Evolutionary conservation across 2,329 filamentous ascomycete species (phyloP).

Genomic region (Aspergillus tamarii): DNA sequence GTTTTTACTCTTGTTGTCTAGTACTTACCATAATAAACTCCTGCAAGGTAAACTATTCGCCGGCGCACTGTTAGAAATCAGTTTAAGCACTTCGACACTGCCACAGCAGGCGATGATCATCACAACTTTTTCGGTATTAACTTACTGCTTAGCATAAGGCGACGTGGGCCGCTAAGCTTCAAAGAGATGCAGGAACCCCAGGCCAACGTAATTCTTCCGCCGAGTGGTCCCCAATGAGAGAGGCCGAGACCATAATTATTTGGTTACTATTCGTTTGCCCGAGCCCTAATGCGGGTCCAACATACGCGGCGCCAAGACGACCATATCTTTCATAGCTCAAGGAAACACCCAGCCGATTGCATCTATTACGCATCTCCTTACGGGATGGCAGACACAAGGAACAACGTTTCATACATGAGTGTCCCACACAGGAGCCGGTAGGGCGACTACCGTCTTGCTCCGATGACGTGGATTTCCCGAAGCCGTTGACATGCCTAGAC

Average conservation of each 20-base stretch:
- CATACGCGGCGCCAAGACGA: slow-evolving; percentile 21
- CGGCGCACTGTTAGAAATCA: too few species aligned
- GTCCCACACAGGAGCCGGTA: neutral
- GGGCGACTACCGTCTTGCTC: neutral
- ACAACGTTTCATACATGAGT: neutral
- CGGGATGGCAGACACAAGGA: neutral
- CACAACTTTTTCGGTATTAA: neutral
- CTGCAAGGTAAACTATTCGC: neutral
- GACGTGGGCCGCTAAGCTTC: neutral
- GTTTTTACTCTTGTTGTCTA: too few species aligned
- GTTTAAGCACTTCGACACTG: neutral
- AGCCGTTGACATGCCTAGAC: neutral
- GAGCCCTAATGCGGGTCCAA: slow-evolving; percentile 12
- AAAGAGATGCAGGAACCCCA: neutral
- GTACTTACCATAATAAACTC: too few species aligned
- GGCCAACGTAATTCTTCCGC: neutral
- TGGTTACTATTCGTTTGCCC: neutral
- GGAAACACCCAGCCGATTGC: neutral
- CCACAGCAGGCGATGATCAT: neutral
- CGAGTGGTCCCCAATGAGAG: neutral
- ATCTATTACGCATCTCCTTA: neutral
- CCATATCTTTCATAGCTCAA: neutral
- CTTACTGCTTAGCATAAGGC: neutral
- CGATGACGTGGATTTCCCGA: slow-evolving; percentile 13
- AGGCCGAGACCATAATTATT: neutral